Evolutionary conservation across 164 flowering plant genomes (phyloP).

Genomic region (grape (Vitis vinifera)): ASM3070453v1 NC_081808.1:25288001-25288500

Average conservation of each 20-base stretch:
- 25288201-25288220: background rate
- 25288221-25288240: background rate
- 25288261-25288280: background rate
- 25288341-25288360: background rate
- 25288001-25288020: too few relatives aligned
- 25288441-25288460: conserved; percentile 2
- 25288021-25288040: too few relatives aligned
- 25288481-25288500: conserved; percentile 4
- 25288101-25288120: conserved; percentile 5
- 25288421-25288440: conserved; percentile 8
- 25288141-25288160: background rate
- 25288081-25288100: background rate
- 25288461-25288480: conserved; percentile 6
- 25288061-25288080: background rate
- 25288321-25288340: conserved; percentile 5
- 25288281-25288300: background rate
- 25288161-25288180: conserved; percentile 2
- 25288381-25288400: background rate
- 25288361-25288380: conserved; percentile 3
- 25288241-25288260: background rate
- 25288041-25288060: too few relatives aligned
- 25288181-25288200: background rate
- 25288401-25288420: conserved; percentile 5
- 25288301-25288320: conserved; percentile 1
- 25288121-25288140: background rate